These are phyloP conservation scores for Exophiala dermatitidis DNA, from an alignment of 2,329 filamentous ascomycete genomes.

Conservation along the genomic window DNA sequence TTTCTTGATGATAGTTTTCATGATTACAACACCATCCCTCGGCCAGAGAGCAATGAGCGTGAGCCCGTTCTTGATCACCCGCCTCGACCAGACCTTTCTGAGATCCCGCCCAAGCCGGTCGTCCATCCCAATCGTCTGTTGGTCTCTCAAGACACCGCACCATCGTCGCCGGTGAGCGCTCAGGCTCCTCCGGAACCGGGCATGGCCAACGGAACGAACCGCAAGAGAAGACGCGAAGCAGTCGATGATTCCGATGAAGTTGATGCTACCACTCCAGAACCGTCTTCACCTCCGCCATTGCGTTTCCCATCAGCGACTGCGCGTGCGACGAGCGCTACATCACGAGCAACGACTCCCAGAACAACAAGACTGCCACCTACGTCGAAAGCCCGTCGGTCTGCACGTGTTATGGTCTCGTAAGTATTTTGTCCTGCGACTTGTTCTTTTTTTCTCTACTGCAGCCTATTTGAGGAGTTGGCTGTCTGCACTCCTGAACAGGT, in stretches of 20 bases:
- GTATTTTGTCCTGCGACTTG: conserved; percentile 17
- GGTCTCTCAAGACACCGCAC: conserved; percentile 25
- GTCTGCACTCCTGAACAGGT: too few species aligned
- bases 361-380: conserved; percentile 36
- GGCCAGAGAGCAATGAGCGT: conserved; percentile 22
- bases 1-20: conserved; percentile 20
- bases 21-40: conserved; percentile 24
- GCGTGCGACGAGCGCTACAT: conserved; percentile 48
- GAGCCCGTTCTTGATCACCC: conserved; percentile 14
- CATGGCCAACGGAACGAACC: conserved; percentile 24
- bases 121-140: conserved; percentile 23
- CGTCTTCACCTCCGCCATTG: conserved; percentile 26
- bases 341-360: conserved; percentile 32
- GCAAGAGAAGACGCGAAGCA: conserved; percentile 27
- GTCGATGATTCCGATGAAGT: conserved; percentile 20
- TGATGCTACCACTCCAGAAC: conserved; percentile 27
- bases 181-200: conserved; percentile 38
- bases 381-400: conserved; percentile 56
- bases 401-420: conserved; percentile 61
- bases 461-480: not conserved
- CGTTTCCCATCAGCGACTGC: conserved; percentile 28
- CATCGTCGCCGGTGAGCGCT: conserved; percentile 31
- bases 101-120: conserved; percentile 19
- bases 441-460: not conserved
- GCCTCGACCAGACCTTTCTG: not conserved